Evolutionary conservation across 768 basidiomycete species (phyloP).

Genomic region (Lyophyllum semitale): DNA sequence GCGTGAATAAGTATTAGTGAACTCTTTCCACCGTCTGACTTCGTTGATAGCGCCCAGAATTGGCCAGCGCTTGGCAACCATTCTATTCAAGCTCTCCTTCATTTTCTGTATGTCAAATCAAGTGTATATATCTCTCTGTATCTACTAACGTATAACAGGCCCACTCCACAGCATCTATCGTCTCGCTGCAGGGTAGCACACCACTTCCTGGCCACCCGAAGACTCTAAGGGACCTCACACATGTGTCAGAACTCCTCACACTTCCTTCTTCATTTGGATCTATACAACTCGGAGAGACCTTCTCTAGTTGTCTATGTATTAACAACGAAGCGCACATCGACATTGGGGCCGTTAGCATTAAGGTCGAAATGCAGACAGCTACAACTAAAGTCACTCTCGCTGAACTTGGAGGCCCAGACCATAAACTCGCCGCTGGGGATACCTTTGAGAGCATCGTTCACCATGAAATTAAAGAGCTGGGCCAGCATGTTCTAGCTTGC

Average conservation of each 20-base stretch:
- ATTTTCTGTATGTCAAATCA: constrained; percentile 56
- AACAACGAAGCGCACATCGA: constrained; percentile 74
- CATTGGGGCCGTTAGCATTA: constrained; percentile 64
- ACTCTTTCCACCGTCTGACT: constrained; percentile 5
- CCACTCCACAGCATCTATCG: constrained; percentile 75
- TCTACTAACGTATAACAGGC: constrained; percentile 33
- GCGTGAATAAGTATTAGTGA: no score
- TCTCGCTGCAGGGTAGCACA: constrained; percentile 71
- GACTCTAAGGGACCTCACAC: constrained; percentile 79
- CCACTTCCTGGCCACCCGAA: constrained; percentile 80
- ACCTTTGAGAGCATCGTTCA: constrained; percentile 69
- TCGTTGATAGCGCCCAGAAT: constrained; percentile 60
- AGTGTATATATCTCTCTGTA: neutral
- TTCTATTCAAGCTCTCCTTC: constrained; percentile 85
- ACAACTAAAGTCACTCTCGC: constrained; percentile 62
- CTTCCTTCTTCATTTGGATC: constrained; percentile 83
- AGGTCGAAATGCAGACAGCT: constrained; percentile 85
- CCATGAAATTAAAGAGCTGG: constrained; percentile 93
- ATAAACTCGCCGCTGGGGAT: constrained; percentile 53
- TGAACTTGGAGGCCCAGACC: constrained; percentile 60
- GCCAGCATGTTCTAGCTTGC: constrained; percentile 87
- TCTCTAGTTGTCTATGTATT: constrained; percentile 78
- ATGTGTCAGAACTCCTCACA: constrained; percentile 76
- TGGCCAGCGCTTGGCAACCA: constrained; percentile 81
- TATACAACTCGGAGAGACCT: constrained; percentile 89